A percentile compares a stretch with the other conserved stretches of the same genome.
Conservation (phyloP, 345 rosid species). For the Eutrema heterophyllum region DNA sequence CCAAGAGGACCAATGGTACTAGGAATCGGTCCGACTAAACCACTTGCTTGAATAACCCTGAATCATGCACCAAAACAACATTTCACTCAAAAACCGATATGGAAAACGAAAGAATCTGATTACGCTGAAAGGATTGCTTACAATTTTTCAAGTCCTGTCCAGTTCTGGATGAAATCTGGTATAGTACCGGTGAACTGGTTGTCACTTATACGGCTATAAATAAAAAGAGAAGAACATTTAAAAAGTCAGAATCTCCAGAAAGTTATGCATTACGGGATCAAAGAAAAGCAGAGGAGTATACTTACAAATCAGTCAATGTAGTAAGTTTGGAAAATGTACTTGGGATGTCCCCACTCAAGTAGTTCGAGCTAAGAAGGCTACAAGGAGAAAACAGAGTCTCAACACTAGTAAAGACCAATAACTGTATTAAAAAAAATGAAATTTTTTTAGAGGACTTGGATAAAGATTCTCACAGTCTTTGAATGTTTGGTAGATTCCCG, state of each 20-base stretch:
- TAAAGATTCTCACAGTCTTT: constrained; percentile 19
- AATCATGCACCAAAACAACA: neutral
- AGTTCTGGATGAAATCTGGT: constrained; percentile 52
- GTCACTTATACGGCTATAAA: constrained; percentile 45
- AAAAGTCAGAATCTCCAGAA: neutral
- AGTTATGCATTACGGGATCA: neutral
- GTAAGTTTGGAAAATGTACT: constrained; percentile 40
- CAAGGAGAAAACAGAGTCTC: constrained; percentile 5
- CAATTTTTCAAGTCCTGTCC: constrained; percentile 42
- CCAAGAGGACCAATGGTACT: constrained; percentile 17
- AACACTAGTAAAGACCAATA: neutral
- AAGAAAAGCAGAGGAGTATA: neutral
- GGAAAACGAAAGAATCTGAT: neutral
- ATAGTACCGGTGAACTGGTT: constrained; percentile 46
- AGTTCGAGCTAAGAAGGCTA: constrained; percentile 48
- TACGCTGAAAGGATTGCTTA: constrained; percentile 26
- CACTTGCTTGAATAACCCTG: constrained; percentile 49
- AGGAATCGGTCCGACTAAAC: constrained; percentile 56
- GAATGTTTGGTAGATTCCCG: constrained; percentile 25
- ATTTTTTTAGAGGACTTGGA: neutral
- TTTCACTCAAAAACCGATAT: neutral
- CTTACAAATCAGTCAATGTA: constrained; percentile 46
- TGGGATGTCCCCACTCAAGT: constrained; percentile 48
- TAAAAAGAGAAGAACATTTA: neutral
- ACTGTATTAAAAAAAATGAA: neutral